Base-by-base conservation (phyloP, 768 basidiomycete genomes). In the Lactarius akahatsu region DNA sequence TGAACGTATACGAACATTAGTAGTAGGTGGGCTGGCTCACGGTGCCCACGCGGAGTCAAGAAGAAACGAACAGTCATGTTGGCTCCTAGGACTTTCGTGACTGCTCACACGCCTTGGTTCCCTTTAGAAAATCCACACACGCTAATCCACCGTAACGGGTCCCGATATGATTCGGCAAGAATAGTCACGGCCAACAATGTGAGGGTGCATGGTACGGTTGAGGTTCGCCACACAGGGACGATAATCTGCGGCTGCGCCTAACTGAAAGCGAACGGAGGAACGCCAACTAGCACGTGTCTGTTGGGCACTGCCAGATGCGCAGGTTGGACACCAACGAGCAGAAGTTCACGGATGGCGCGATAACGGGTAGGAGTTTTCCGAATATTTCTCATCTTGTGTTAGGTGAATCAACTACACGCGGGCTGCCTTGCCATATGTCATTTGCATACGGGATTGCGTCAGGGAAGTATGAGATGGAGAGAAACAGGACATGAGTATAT, bases 401-500 rank as follows among this genome's bases (percentile, higher is more conserved):
- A 26, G 11, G 26, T 52, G 50, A 26, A 26, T 26, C 50, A 52
- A 52, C 50, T 52, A 45, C 62, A 28, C 20, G 20, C 20, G 16
- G 45, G 55, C 36, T n/a, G 54, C 28, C 50, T 59, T 54, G 59
- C 30, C 38, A 68, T 56, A 68, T 63, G 47, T 43, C 13, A 67
- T 65, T 57, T 61, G 58, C 54, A 59, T 62, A 45, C 32, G 58
- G 36, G 43, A n/a, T 59, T 47, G 62, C 56, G 56, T 59, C 36
- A 62, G 41, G 62, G 23, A 43, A 52, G 64, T 43, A 65, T 59
- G 66, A 59, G 63, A 57, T 61, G 62, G 34, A 58, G 45, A 59
- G 34, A 52, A 23, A 64, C 50, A 66, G 62, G 69, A 45, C 67
- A 69, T 43, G 52, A 66, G 61, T 60, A 67, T 62, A 71, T 66